Base-by-base conservation (phyloP, 169 alveolate species). In the Amoebophrya sp. region DNA sequence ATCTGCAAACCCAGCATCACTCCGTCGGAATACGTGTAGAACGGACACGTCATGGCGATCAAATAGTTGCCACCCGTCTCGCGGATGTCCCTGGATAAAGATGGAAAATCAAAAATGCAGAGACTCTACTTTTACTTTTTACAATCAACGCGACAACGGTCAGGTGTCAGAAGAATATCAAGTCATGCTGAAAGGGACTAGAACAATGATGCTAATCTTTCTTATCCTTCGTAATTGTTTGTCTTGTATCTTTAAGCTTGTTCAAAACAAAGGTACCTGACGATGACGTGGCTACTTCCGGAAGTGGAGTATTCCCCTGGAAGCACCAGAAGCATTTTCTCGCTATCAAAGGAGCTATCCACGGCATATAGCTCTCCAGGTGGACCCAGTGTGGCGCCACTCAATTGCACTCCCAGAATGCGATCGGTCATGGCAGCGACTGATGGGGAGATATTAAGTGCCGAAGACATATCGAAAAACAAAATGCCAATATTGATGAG, bases 371-470 rank as follows among this genome's bases (percentile, higher is more conserved):
- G 36, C 2, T 12, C 36, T 36, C 83, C 83, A 1, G 83, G 33
- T 6, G 83, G 36, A 1, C 2, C 2, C 38, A 65, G 83, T 6
- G 36, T 6, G 83, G 39, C 83, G 83, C 36, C 83, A 6, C 38
- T 26, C 38, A 65, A 36, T 0, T 26, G 83, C 38, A 65, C 83
- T 0, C 83, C 83, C 83, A 26, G 36, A 36, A 65, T 65, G 26
- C 83, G 83, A 36, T 65, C n/a, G 39, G 83, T 65, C 83, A 65
- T 65, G 36, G 83, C 83, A 36, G 83, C 83, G 83, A 65, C 83
- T 65, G 83, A 65, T 29, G 26, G n/a, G n/a, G n/a, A n/a, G n/a
- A n/a, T n/a, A n/a, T n/a, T n/a, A n/a, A n/a, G n/a, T n/a, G n/a
- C n/a, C n/a, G n/a, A n/a, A n/a, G n/a, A n/a, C n/a, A n/a, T n/a